phyloP scores from a whole-genome alignment of 1,139 yeast species.

The Nadsonia starkeyi-henricii region DNA sequence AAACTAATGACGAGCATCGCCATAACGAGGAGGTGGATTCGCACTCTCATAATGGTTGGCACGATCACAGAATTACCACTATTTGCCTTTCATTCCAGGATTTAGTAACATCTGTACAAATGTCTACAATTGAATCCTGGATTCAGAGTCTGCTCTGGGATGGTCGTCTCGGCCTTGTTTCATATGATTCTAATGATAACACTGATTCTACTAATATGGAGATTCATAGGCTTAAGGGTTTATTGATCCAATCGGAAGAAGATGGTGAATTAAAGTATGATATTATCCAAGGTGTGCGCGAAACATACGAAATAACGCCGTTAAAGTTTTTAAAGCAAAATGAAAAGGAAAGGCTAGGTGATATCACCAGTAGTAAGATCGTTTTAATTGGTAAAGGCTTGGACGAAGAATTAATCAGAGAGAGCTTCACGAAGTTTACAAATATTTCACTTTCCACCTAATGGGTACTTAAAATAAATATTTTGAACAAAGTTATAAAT shows the following conservation, averaged over 20 bases:
- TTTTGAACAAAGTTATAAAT: neutral
- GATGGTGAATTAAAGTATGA: constrained; percentile 25
- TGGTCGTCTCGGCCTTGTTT: neutral
- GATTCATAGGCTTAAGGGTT: constrained; percentile 73
- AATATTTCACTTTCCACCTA: neutral
- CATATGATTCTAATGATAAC: constrained; percentile 18
- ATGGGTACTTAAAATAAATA: no score
- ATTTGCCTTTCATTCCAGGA: constrained; percentile 41
- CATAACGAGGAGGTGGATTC: constrained; percentile 1
- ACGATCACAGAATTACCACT: constrained; percentile 42
- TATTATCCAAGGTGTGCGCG: constrained; percentile 88
- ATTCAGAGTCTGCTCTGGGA: constrained; percentile 65
- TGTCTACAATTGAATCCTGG: constrained; percentile 39
- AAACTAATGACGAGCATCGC: constrained; percentile 22
- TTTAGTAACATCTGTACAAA: constrained; percentile 21
- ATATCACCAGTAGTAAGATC: neutral
- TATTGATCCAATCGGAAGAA: constrained; percentile 30
- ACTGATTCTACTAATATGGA: constrained; percentile 32
- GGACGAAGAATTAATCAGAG: neutral
- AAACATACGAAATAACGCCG: constrained; percentile 62
- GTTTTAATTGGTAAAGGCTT: neutral
- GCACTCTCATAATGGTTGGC: constrained; percentile 11
- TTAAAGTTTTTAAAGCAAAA: neutral
- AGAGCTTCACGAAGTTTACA: neutral
- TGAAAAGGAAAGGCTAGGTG: neutral